These are phyloP conservation scores for Neurospora sp. DNA, from an alignment of 495 filamentous ascomycete species.

Conservation along the genomic window DNA sequence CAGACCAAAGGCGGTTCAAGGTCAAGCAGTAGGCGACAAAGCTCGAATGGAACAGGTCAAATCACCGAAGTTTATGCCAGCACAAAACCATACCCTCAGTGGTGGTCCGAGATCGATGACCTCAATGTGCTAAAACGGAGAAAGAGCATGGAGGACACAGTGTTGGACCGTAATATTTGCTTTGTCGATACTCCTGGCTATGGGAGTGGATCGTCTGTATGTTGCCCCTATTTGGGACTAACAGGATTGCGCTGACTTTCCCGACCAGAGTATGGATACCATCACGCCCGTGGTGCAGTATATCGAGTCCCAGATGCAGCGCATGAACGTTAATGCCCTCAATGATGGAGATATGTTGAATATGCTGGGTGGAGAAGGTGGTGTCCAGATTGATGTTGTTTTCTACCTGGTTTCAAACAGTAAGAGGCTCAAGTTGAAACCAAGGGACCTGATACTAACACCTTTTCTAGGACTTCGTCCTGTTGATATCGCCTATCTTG, in stretches of 20 bases:
- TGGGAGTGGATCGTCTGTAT: constrained; percentile 48
- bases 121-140: constrained; percentile 57
- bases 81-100: constrained; percentile 81
- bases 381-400: constrained; percentile 79
- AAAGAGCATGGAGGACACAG: constrained; percentile 70
- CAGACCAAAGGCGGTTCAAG: not conserved
- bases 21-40: not conserved
- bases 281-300: constrained; percentile 65
- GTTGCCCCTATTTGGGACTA: constrained; percentile 11
- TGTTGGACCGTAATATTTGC: constrained; percentile 87
- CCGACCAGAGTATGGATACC: constrained; percentile 44
- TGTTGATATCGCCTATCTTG: constrained; percentile 68
- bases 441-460: not conserved
- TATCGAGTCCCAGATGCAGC: constrained; percentile 61
- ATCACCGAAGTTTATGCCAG: constrained; percentile 86
- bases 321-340: constrained; percentile 48
- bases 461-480: constrained; percentile 49
- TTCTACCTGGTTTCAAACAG: constrained; percentile 59
- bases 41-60: constrained; percentile 26
- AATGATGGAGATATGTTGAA: constrained; percentile 67
- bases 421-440: constrained; percentile 7
- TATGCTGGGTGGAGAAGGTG: constrained; percentile 75
- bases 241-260: constrained; percentile 1
- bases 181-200: constrained; percentile 90
- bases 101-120: constrained; percentile 90